phyloP scores from a whole-genome alignment of 768 basidiomycete species.

The Cyclocybe cylindracea region DNA sequence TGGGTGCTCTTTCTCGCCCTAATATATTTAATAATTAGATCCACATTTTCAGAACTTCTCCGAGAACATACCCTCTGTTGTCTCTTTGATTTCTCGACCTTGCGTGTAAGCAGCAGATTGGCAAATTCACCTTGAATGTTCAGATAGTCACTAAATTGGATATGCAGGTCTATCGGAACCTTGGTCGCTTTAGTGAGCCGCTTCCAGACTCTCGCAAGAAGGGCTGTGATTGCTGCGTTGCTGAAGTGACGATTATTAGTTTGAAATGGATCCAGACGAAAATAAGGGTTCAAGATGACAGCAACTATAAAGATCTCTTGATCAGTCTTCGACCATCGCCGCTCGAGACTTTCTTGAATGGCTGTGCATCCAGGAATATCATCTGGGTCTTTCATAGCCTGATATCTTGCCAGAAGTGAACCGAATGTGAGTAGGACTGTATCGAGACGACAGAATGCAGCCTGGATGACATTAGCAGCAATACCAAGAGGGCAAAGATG shows the following conservation, averaged over 20 bases:
- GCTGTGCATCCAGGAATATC: slow-evolving; percentile 15
- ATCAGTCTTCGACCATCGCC: slow-evolving; percentile 27
- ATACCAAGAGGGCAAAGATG: slow-evolving; percentile 32
- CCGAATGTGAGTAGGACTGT: slow-evolving; percentile 32
- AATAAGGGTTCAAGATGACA: slow-evolving; percentile 28
- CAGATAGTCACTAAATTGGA: too few species aligned
- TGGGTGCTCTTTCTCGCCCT: slow-evolving; percentile 12
- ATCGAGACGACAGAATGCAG: slow-evolving; percentile 27
- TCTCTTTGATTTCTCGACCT: too few species aligned
- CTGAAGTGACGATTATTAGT: too few species aligned
- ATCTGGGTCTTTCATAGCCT: slow-evolving; percentile 9
- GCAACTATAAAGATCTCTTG: slow-evolving; percentile 31
- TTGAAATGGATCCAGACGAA: slow-evolving; percentile 13
- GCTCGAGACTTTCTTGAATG: slow-evolving; percentile 30
- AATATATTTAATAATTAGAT: neutral
- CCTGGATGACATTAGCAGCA: slow-evolving; percentile 29
- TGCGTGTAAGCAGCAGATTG: neutral
- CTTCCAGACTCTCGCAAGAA: too few species aligned
- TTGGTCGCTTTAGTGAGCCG: too few species aligned
- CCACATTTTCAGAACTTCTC: too few species aligned
- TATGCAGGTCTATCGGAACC: too few species aligned
- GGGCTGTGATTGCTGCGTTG: too few species aligned
- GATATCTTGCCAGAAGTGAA: slow-evolving; percentile 18
- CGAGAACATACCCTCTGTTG: too few species aligned
- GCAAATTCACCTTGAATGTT: too few species aligned